These are phyloP conservation scores for Pleoardoris graminearum DNA, from an alignment of 2,329 filamentous ascomycete species.

Conservation along the genomic window DNA sequence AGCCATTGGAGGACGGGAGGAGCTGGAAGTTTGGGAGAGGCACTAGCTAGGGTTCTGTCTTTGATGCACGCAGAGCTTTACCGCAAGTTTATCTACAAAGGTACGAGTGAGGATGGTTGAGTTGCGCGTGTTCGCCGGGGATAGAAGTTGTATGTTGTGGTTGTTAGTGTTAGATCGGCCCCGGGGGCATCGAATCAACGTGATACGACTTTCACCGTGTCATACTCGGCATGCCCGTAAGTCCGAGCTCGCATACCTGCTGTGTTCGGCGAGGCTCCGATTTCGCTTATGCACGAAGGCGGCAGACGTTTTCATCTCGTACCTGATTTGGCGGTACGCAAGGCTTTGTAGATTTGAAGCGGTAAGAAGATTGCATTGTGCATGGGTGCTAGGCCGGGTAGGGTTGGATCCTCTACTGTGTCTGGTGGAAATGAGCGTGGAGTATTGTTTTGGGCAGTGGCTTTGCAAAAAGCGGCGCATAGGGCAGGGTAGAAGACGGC, in stretches of 20 bases:
- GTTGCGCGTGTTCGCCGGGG: background rate
- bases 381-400: constrained; percentile 4
- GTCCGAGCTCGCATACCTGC: constrained; percentile 6
- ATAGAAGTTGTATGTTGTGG: background rate
- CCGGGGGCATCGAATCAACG: background rate
- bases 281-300: constrained; percentile 22
- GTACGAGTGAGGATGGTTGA: background rate
- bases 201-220: constrained; percentile 12
- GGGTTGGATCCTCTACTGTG: constrained; percentile 12
- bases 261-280: constrained; percentile 11
- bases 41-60: background rate
- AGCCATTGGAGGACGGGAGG: background rate
- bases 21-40: background rate
- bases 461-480: background rate
- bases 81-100: background rate
- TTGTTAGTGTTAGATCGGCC: too few relatives aligned
- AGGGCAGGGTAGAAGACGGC: background rate
- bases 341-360: constrained; percentile 21
- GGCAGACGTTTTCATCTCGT: background rate
- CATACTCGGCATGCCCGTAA: constrained; percentile 6
- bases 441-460: constrained; percentile 3
- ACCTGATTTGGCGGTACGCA: constrained; percentile 14
- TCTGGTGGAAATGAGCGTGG: constrained; percentile 17
- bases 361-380: constrained; percentile 20
- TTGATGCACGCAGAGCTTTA: background rate